Evolutionary conservation across 805 yeast species (phyloP), one percentile per base, ranked within the genome.

Genomic region (Clavispora phyllophila): DNA sequence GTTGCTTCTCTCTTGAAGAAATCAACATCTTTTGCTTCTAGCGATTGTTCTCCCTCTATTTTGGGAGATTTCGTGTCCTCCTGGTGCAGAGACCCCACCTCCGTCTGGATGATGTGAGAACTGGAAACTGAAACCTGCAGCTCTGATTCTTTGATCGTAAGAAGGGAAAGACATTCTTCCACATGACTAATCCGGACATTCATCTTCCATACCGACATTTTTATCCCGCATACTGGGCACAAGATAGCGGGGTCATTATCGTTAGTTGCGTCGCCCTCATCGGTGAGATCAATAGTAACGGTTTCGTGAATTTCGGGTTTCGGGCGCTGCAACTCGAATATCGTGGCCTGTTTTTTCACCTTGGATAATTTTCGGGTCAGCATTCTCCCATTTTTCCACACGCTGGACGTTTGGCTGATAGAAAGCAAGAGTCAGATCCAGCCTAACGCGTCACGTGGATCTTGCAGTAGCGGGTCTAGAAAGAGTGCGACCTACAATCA

Each of bases 161-260:
- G 49, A 19, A 54, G 42, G 18, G 57, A 62, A 3, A 78, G 55
- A 49, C 88, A 82, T 25, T 63, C 60, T 43, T 79, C 81, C 14
- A 81, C 84, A 53, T 82, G 88, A 3, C 63, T 57, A 8, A 68
- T 71, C 32, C 84, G 61, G 22, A 66, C 69, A 25, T 65, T 66
- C 5, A 79, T 45, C 3, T 63, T 54, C 15, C 75, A 58, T 1
- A 44, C 44, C 2, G 72, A 61, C 18, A 82, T 48, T 34, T 68
- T 57, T 2, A 61, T 40, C 6, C 46, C 42, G 49, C 88, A 82
- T 1, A 81, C 57, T 0, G 87, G 87, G 53, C 88, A 82, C 10
- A 17, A 19, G 25, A 47, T 41, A 9, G 43, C 39, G n/a, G 32
- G 13, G 15, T 36, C 14, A 8, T 9, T 9, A 9, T 15, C 20